These are phyloP conservation scores for Salix arbutifolia DNA, from an alignment of 345 rosid genomes.

Conservation along the genomic window DNA sequence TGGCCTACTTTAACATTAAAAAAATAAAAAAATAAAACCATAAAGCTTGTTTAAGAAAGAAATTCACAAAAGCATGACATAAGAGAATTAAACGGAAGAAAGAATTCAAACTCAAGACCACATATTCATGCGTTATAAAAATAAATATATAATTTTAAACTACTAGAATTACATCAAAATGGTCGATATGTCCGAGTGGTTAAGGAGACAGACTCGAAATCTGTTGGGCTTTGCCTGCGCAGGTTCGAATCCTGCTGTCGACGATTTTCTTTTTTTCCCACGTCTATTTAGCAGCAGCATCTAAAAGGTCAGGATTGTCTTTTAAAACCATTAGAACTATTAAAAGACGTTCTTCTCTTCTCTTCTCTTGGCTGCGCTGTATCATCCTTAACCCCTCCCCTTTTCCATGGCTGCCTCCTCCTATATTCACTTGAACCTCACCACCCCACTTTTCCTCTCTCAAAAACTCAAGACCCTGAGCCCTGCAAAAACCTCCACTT, in stretches of 20 bases:
- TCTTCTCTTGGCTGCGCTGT: no score
- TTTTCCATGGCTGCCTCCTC: background rate
- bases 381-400: no score
- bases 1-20: no score
- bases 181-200: conserved; percentile 98
- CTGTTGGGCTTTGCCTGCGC: conserved; percentile 82
- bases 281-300: background rate
- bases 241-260: conserved; percentile 91
- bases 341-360: background rate
- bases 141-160: accelerated
- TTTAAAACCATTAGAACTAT: no score
- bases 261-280: conserved; percentile 8
- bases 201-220: conserved; percentile 95
- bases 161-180: background rate
- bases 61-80: no score
- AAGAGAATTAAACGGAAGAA: no score
- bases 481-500: background rate
- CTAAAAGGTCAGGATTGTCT: background rate
- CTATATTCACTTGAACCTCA: conserved; percentile 8
- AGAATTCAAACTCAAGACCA: no score
- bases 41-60: no score
- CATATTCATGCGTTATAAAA: no score
- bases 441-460: conserved; percentile 10
- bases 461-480: conserved; percentile 10
- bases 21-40: no score